Evolutionary conservation across 2,329 filamentous ascomycete genomes (phyloP).

Genomic region (Penicillium digitatum): DNA sequence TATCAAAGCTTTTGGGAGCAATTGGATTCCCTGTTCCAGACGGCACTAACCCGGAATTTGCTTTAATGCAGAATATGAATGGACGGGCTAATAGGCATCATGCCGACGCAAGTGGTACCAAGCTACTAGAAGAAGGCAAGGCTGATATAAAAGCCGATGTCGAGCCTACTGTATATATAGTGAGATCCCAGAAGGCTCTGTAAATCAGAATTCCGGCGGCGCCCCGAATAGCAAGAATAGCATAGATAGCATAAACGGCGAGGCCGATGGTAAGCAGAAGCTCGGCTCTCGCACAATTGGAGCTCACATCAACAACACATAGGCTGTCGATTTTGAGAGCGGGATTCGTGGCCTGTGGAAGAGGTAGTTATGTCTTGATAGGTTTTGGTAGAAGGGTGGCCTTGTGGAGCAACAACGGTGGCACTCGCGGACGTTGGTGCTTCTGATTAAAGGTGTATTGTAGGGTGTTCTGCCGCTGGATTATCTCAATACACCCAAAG

Average conservation of each 20-base stretch:
- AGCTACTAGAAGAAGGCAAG: slow-evolving; percentile 12
- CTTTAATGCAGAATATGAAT: slow-evolving; percentile 33
- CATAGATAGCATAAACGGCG: not conserved
- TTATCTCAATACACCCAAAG: slow-evolving; percentile 21
- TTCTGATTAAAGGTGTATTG: slow-evolving; percentile 44
- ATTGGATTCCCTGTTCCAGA: slow-evolving; percentile 41
- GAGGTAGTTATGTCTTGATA: not conserved
- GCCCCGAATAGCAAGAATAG: not conserved
- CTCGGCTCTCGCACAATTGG: not conserved
- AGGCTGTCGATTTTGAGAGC: not conserved
- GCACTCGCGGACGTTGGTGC: slow-evolving; percentile 43
- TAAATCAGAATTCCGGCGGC: not conserved
- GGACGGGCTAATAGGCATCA: slow-evolving; percentile 43
- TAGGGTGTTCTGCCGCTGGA: slow-evolving; percentile 34
- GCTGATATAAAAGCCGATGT: not conserved
- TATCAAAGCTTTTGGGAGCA: slow-evolving; percentile 31
- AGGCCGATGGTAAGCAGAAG: not conserved
- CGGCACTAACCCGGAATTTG: slow-evolving; percentile 18
- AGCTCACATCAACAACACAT: not conserved
- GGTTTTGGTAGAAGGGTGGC: slow-evolving; percentile 46
- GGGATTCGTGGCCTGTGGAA: not conserved
- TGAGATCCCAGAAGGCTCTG: not conserved
- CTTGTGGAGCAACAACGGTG: slow-evolving; percentile 42
- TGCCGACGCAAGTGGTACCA: slow-evolving; percentile 38
- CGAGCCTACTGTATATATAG: not conserved